Percentiles rank a stretch among this genome's conserved stretches.
phyloP scores from a whole-genome alignment of 2,329 filamentous ascomycete genomes.

The Sphaerulina musiva region DNA sequence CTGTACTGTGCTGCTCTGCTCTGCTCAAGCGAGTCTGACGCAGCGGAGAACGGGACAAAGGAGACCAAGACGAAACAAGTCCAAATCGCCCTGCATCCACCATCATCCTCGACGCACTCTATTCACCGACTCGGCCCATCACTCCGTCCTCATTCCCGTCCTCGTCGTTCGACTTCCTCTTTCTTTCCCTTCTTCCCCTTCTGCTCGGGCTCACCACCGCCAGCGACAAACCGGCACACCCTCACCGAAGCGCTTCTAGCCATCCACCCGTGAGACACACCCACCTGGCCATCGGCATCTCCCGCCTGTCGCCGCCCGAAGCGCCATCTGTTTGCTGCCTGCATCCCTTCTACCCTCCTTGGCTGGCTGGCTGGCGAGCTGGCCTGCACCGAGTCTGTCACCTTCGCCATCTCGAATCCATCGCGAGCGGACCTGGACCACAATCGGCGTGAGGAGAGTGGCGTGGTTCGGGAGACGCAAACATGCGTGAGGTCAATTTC shows the following conservation, averaged over 20 bases:
- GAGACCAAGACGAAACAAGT: background rate
- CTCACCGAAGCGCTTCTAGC: background rate
- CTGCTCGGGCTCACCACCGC: background rate
- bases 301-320: slow-evolving; percentile 10
- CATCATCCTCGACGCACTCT: background rate
- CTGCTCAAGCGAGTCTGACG: background rate
- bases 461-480: slow-evolving; percentile 38
- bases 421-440: background rate
- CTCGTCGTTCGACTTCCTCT: no score
- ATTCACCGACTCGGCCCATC: background rate
- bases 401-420: slow-evolving; percentile 3
- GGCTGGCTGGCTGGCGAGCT: background rate
- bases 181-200: background rate
- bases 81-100: background rate
- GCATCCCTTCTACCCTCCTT: no score
- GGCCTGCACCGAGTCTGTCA: slow-evolving; percentile 10
- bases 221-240: background rate
- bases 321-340: slow-evolving; percentile 2
- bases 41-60: background rate
- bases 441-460: slow-evolving; percentile 1
- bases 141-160: no score
- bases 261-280: background rate
- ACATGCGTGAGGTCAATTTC: slow-evolving; percentile 99
- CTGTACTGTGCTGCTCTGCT: no score
- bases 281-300: background rate